phyloP scores from a whole-genome alignment of 1,284 basidiomycete genomes.

The Pisolithus thermaeus region DNA sequence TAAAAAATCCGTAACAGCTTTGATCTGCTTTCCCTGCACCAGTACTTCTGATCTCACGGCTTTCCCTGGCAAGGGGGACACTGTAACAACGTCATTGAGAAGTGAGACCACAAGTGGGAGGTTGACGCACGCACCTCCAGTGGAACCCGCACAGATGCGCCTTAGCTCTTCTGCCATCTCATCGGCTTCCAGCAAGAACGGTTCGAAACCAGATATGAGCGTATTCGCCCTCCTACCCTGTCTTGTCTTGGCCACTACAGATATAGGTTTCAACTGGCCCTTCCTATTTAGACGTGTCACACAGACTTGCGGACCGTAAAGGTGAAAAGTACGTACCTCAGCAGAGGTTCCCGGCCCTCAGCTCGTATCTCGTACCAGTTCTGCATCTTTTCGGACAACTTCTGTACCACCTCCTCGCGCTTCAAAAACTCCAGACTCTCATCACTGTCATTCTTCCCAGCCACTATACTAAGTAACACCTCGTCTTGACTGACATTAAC shows the following conservation, averaged over 20 bases:
- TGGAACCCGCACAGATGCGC: conserved; percentile 71
- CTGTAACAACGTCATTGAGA: too few species aligned
- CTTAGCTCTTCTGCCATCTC: conserved; percentile 76
- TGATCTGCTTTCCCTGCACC: too few species aligned
- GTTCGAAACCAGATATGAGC: conserved; percentile 71
- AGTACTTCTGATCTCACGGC: too few species aligned
- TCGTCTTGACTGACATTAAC: conserved; percentile 58
- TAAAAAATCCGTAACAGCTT: too few species aligned
- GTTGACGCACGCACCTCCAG: conserved; percentile 21
- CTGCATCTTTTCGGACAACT: conserved; percentile 62
- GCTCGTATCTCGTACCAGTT: conserved; percentile 58
- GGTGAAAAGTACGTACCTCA: conserved; percentile 41
- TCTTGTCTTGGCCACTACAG: conserved; percentile 62
- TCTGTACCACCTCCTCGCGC: conserved; percentile 61
- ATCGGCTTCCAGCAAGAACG: conserved; percentile 63
- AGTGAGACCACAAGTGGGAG: too few species aligned
- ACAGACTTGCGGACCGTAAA: not conserved
- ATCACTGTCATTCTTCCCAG: conserved; percentile 37
- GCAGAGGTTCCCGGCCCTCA: conserved; percentile 45
- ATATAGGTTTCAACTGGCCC: conserved; percentile 65
- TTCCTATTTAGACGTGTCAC: conserved; percentile 46
- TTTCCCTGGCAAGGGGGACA: too few species aligned
- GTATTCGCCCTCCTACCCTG: conserved; percentile 78
- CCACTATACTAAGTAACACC: conserved; percentile 43
- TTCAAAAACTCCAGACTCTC: conserved; percentile 50